These are phyloP conservation scores for Solanum hybrid DNA, from an alignment of 305 asterid genomes.

Conservation along the genomic window DNA sequence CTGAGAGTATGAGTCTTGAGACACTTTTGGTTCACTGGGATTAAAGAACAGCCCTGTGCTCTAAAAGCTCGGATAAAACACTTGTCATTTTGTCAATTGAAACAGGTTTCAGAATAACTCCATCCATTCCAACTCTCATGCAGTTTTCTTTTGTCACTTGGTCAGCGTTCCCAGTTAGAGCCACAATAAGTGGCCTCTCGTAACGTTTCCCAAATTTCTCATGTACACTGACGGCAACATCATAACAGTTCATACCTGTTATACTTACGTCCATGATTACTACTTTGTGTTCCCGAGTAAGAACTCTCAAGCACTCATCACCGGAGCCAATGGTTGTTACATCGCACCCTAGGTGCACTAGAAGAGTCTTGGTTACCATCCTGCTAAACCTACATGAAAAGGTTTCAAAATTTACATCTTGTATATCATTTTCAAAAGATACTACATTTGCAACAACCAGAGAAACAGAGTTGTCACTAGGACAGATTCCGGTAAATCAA, in stretches of 20 bases:
- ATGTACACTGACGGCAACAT: constrained; percentile 52
- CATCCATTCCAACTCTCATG: constrained; percentile 77
- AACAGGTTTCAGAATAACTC: constrained; percentile 71
- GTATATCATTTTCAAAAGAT: background rate
- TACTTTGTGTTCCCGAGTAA: constrained; percentile 60
- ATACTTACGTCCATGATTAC: constrained; percentile 62
- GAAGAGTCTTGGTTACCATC: constrained; percentile 79
- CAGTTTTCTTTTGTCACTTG: constrained; percentile 62
- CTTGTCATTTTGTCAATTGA: constrained; percentile 88
- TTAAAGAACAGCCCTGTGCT: constrained; percentile 50
- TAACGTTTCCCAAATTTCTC: constrained; percentile 56
- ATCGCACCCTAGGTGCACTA: constrained; percentile 79
- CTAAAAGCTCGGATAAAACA: constrained; percentile 64
- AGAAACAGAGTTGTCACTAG: background rate
- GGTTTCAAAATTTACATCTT: background rate
- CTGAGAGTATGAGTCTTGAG: background rate
- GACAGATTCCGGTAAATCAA: background rate
- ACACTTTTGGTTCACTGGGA: constrained; percentile 10
- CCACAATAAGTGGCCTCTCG: constrained; percentile 66
- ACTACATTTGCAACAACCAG: background rate
- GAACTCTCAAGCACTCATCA: constrained; percentile 67
- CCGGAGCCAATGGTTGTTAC: constrained; percentile 63
- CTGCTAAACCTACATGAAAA: constrained; percentile 58
- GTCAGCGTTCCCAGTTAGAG: constrained; percentile 62
- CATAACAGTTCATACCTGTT: constrained; percentile 50